Evolutionary conservation across 176 grass and related monocot genomes (phyloP), one percentile per base, ranked within the genome.

Genomic region (Triticum monococcum): DNA sequence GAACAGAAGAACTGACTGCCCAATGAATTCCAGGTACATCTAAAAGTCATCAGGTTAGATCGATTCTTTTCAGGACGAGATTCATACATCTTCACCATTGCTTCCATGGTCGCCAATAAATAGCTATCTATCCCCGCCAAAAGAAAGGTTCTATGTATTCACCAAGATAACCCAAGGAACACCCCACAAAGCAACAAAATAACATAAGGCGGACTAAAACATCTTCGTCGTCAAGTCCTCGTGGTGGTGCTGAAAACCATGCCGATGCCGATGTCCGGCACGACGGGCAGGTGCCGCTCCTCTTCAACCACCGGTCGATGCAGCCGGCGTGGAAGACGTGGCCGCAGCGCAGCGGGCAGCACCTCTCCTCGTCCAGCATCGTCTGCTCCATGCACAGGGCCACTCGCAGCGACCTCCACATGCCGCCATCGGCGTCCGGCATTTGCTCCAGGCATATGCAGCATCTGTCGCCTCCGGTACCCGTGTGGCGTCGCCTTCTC

Each of bases 281-380:
- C 25, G 17, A 37, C 10, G 84, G 76, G 84, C 84, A 86, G 64
- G 75, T 86, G 14, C 16, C 6, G 52, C 54, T 72, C 64, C 52
- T 72, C 64, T 20, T 72, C 22, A 80, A 25, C 85, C 85, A 86
- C 77, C 16, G 17, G 67, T 73, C 77, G 22, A 79, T 32, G 52
- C 66, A 86, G 2, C 0, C 50, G 46, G 66, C 50, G 77, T 86
- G 85, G 36, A 86, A 72, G 35, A 22, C 20, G 32, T 86, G 66
- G 46, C 76, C 2, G 75, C 84, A 86, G 2, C 84, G 3, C 14
- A 4, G n/a, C 65, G 71, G 43, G 37, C 65, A 10, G 30, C 76
- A 17, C 16, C 8, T 80, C 1, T 50, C 10, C 7, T 23, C 74
- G 1, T 17, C 69, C 22, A 20, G 26, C 13, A 1, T 3, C 36